Evolutionary conservation across 495 filamentous ascomycete genomes (phyloP).

Genomic region (Echria macrotheca): DNA sequence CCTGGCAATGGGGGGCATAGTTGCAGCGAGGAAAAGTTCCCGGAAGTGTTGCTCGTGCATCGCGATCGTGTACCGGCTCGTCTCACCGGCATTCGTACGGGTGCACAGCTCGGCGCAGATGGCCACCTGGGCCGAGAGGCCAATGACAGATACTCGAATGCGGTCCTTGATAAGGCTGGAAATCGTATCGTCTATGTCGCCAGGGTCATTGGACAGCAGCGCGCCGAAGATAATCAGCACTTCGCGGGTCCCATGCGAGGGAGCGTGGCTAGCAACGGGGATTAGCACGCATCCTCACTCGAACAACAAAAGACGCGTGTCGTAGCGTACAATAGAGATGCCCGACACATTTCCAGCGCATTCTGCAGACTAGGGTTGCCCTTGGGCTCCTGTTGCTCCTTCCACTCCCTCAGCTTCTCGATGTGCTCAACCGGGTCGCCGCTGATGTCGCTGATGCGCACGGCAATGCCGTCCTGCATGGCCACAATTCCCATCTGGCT

Average conservation of each 20-base stretch:
- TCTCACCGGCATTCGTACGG: slow-evolving; percentile 76
- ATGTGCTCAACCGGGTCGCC: slow-evolving; percentile 91
- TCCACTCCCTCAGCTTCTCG: slow-evolving; percentile 58
- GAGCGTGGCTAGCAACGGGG: slow-evolving; percentile 63
- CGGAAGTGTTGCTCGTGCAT: slow-evolving; percentile 84
- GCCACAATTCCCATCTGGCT: slow-evolving; percentile 87
- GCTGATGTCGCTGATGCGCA: slow-evolving; percentile 79
- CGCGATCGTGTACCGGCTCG: slow-evolving; percentile 71
- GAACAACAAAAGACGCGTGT: not conserved
- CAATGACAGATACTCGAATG: slow-evolving; percentile 82
- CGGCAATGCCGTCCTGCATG: slow-evolving; percentile 84
- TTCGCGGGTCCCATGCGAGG: slow-evolving; percentile 87
- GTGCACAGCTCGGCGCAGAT: slow-evolving; percentile 87
- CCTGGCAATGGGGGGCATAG: slow-evolving; percentile 79
- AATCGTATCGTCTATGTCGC: slow-evolving; percentile 93
- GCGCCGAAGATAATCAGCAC: slow-evolving; percentile 89
- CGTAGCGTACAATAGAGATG: slow-evolving; percentile 66
- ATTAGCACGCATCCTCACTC: not conserved
- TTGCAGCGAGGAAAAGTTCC: slow-evolving; percentile 81
- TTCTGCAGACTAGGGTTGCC: slow-evolving; percentile 91
- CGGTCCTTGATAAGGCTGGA: slow-evolving; percentile 65
- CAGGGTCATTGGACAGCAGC: slow-evolving; percentile 81
- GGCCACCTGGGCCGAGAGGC: slow-evolving; percentile 82
- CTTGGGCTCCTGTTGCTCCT: slow-evolving; percentile 73
- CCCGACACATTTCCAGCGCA: slow-evolving; percentile 89